phyloP scores from a whole-genome alignment of 225 moss, liverwort and hornwort genomes.

The Straminergon stramineum region DNA sequence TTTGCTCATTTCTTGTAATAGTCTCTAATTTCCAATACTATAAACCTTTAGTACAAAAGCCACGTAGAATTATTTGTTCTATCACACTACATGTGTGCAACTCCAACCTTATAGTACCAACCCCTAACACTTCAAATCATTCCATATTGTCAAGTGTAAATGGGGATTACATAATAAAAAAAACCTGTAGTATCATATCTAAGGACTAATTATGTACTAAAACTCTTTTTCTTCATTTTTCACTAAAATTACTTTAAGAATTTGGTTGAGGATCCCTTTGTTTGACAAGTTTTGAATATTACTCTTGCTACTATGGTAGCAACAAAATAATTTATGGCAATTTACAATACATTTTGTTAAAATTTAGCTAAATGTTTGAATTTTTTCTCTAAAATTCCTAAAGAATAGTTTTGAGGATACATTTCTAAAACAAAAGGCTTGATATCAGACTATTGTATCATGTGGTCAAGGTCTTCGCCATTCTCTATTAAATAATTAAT shows the following conservation, averaged over 20 bases:
- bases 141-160: neutral
- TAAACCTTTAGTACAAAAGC: too few species aligned
- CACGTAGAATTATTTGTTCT: neutral
- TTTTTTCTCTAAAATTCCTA: neutral
- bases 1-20: rapidly evolving
- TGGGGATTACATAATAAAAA: neutral
- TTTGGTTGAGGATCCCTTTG: rapidly evolving
- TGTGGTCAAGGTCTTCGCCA: rapidly evolving
- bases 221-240: neutral
- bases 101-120: neutral
- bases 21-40: rapidly evolving
- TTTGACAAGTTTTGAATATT: neutral
- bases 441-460: rapidly evolving
- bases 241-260: neutral
- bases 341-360: too few species aligned
- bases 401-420: rapidly evolving
- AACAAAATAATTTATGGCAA: neutral
- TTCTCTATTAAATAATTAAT: neutral
- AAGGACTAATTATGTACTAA: neutral
- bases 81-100: neutral
- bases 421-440: neutral
- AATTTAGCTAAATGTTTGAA: neutral
- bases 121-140: rapidly evolving
- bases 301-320: neutral
- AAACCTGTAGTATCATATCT: neutral